Base-by-base conservation (phyloP, 306 rosid genomes). In the Oemleria cerasiformis region DNA sequence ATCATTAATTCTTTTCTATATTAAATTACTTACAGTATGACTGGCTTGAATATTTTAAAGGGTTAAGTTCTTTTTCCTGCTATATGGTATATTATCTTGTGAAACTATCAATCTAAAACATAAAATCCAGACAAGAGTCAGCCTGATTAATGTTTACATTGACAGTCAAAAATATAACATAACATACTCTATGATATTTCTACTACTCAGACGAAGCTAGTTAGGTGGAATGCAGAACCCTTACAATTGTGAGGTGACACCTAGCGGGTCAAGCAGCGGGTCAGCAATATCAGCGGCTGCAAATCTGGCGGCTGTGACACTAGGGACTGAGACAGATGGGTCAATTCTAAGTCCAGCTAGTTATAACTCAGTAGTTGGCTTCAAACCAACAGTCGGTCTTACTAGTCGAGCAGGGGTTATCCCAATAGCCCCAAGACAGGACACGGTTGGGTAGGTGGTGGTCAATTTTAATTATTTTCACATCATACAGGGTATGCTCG, bases 351-450 rank as follows among this genome's bases (percentile, higher is more conserved):
- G 89, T 53, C 97, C 92, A 9, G 80, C 87, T 2, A 87, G 81
- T 75, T 81, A 62, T 55, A 91, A 82, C 74, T 91, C 90, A 0
- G 92, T 88, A 21, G 97, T 91, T 2, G 92, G 87, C 11, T 6
- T 91, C 73, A 88, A 85, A 77, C 92, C 92, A 58, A 91, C 92
- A 0, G 84, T 88, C 25, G 96, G 91, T 40, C 96, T 88, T 70
- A 87, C 92, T 0, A 88, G 96, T 71, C 81, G 89, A 4, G 91
- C 82, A 0, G 92, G 92, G 7, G 96, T 88, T 44, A 71, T 87
- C 11, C 92, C 85, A 3, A 6, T 88, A 63, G 71, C 91, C 38
- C 84, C 80, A 42, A 83, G 86, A 17, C 96, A 83, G 64, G 97
- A 91, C 76, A 25, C 96, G 8, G 72, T 85, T 3, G 91, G 97